Base-by-base conservation (phyloP, 192 early-diverging fungal species). In the Rhizophagus clarus region DNA sequence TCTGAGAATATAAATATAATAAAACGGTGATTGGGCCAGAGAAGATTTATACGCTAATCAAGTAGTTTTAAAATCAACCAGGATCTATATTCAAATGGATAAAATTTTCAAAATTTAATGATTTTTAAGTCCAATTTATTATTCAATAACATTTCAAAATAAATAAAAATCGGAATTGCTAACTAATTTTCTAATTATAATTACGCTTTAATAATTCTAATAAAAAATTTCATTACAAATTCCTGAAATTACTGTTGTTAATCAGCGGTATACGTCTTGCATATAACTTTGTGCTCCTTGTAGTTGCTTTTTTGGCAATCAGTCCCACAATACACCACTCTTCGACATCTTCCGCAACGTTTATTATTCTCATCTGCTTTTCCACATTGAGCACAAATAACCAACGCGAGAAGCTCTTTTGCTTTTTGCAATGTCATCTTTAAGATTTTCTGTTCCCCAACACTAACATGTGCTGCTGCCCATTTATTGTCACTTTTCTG, bases 371-470 rank as follows among this genome's bases (percentile, higher is more conserved):
- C 37, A 29, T 70, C 34, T 9, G 26, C 62, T 7, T 77, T 83
- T 37, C 75, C 75, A 64, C 75, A 76, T 22, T 61, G 15, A 20
- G 75, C 75, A 64, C 75, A 76, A 24, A 56, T 42, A 40, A 76
- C 75, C 22, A 76, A 37, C 56, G 64, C 70, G 34, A 68, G 32
- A 17, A 68, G 31, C 7, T 68, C 66, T 68, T 17, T 68, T 68
- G 28, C 11, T 68, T 68, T 29, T 32, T 17, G 24, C 71, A 86
- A 72, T 20, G 77, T 28, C 32, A 22, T 29, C 79, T 10, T 26
- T 47, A 84, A 67, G 45, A 86, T 84, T 24, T 4, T 45, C 29
- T 87, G 86, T 28, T 86, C 85, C 20, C 56, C 83, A 29, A 88
- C n/a, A 26, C 47, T 61, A 32, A 86, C 85, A 20, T 61, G 37